Conservation (phyloP, 148 eudicot genomes). For the Beta vulgaris region DNA sequence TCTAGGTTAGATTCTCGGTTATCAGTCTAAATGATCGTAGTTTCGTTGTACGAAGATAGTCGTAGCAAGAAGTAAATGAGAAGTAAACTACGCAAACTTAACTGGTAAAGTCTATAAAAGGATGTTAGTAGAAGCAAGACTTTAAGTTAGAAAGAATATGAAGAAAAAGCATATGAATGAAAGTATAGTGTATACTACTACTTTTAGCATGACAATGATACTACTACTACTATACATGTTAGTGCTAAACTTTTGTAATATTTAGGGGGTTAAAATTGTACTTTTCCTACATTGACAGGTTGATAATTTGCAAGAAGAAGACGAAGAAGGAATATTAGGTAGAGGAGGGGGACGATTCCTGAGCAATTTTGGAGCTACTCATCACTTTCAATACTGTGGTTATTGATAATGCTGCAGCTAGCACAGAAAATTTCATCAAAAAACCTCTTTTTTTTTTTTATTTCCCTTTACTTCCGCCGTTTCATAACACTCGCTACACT, state of each 20-base stretch:
- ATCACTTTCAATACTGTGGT: conserved; percentile 51
- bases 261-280: not conserved
- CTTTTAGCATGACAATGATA: not conserved
- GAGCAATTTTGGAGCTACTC: conserved; percentile 43
- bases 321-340: conserved; percentile 36
- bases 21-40: no score
- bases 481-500: no score
- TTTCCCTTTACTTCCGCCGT: no score
- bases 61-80: no score
- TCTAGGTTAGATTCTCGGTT: no score
- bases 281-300: conserved; percentile 33
- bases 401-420: conserved; percentile 26
- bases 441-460: not conserved
- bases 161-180: no score
- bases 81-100: not conserved
- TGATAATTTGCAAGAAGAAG: conserved; percentile 53
- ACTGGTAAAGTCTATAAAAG: not conserved
- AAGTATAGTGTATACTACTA: no score
- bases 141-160: no score
- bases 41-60: no score
- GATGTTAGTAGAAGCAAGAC: no score
- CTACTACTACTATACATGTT: no score
- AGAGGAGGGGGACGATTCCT: conserved; percentile 38
- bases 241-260: not conserved
- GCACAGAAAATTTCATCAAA: not conserved